Conservation (phyloP, 208 protist species). For the Trypanosoma caninum region DNA sequence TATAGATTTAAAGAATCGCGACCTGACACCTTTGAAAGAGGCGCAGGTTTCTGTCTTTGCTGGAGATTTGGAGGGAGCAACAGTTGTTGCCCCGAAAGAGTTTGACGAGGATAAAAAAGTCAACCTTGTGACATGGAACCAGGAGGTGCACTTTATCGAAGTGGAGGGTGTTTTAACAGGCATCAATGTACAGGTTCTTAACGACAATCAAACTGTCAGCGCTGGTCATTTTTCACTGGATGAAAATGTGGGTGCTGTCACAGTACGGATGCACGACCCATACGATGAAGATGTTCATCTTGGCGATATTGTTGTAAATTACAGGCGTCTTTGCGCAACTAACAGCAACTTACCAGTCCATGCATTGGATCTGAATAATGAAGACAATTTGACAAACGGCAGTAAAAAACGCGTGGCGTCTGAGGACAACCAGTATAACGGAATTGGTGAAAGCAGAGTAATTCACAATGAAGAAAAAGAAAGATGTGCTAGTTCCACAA, state of each 20-base stretch:
- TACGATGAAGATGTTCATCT: slow-evolving; percentile 28
- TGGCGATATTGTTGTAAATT: slow-evolving; percentile 76
- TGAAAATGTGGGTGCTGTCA: slow-evolving; percentile 41
- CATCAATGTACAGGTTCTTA: slow-evolving; percentile 61
- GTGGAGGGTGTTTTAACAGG: slow-evolving; percentile 37
- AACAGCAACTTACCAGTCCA: background rate
- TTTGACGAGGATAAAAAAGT: slow-evolving; percentile 36
- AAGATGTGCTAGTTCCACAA: background rate
- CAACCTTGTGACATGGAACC: slow-evolving; percentile 76
- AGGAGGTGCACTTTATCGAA: slow-evolving; percentile 87
- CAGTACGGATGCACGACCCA: slow-evolving; percentile 67
- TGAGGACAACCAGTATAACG: too few species aligned
- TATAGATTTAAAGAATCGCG: slow-evolving; percentile 49
- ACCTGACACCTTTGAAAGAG: slow-evolving; percentile 36
- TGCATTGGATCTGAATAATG: background rate
- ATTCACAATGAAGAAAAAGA: too few species aligned
- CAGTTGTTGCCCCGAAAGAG: slow-evolving; percentile 43
- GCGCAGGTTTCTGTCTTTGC: slow-evolving; percentile 60
- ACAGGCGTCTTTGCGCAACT: slow-evolving; percentile 59
- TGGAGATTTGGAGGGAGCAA: slow-evolving; percentile 73
- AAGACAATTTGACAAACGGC: background rate
- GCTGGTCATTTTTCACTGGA: slow-evolving; percentile 35
- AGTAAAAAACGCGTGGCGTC: background rate
- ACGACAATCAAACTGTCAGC: slow-evolving; percentile 51
- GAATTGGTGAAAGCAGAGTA: too few species aligned